Base-by-base conservation (phyloP, 768 basidiomycete species). In the Suillus subaureus region DNA sequence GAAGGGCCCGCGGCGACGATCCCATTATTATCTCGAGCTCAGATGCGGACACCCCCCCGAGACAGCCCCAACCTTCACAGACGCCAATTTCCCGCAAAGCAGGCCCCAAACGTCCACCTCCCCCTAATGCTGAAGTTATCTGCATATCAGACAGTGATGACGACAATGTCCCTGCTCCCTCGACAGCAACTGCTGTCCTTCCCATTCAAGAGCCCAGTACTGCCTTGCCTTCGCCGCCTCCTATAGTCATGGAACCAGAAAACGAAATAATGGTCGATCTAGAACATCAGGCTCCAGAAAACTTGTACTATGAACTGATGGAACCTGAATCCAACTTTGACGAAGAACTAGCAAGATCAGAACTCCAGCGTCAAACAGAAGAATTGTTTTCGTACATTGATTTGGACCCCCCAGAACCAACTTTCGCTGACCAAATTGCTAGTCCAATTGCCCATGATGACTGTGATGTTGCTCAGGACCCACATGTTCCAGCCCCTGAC, bases 141-240 rank as follows among this genome's bases (percentile, higher is more conserved):
- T 69, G 66, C 13, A 62, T 78, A n/a, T 60, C 63, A 13, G 76
- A 78, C 23, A 78, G 73, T 21, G 75, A 76, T 0, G 66, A 69
- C 4, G 71, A 68, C 12, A 1, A 13, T 33, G 56, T 31, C 4
- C 15, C 52, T 42, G 33, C 23, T 31, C 51, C 39, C 7, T 35
- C 62, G 12, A 23, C 33, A 11, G 23, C 40, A 13, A 12, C 26
- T 23, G 35, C 40, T 12, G 35, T 63, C 11, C 47, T 4, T 28
- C 40, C 37, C 18, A 26, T 26, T 40, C 39, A 21, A 3, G 12
- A 9, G 4, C 23, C 39, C 18, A 51, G 18, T 37, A 15, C 21
- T n/a, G 13, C 51, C 26, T 16, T 40, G 6, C 26, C 57, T 58
- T 40, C 26, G 4, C 18, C 57, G 16, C 39, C 39, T 26, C 23